phyloP scores from a whole-genome alignment of 495 filamentous ascomycete genomes.

The Aspergillus carlsbadensis region DNA sequence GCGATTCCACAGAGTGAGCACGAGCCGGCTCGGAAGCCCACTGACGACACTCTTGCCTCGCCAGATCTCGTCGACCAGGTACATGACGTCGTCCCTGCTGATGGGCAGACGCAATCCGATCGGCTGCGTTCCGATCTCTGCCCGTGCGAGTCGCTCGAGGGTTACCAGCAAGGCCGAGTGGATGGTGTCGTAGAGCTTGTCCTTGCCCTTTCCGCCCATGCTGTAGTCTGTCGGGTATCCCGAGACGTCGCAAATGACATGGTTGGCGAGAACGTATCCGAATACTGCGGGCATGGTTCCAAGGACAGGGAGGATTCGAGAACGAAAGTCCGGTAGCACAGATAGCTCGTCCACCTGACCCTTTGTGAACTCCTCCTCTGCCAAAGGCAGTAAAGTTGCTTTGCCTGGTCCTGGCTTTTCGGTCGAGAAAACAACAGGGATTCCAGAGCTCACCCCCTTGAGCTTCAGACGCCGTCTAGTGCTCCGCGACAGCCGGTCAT shows the following conservation, averaged over 20 bases:
- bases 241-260: conserved; percentile 82
- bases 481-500: conserved; percentile 84
- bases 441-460: conserved; percentile 78
- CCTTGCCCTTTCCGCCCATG: conserved; percentile 68
- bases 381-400: conserved; percentile 79
- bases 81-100: conserved; percentile 75
- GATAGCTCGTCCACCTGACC: conserved; percentile 86
- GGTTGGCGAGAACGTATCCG: conserved; percentile 85
- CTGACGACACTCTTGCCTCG: conserved; percentile 80
- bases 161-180: conserved; percentile 67
- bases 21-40: conserved; percentile 73
- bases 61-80: conserved; percentile 87
- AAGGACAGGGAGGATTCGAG: conserved; percentile 88
- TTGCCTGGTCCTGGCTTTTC: conserved; percentile 92
- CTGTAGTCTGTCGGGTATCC: conserved; percentile 86
- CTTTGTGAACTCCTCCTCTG: conserved; percentile 85
- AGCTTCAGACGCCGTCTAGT: conserved; percentile 77
- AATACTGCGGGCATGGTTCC: conserved; percentile 98
- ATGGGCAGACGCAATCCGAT: conserved; percentile 75
- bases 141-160: conserved; percentile 68
- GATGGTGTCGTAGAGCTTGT: conserved; percentile 88
- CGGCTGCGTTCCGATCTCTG: conserved; percentile 56
- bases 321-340: conserved; percentile 86
- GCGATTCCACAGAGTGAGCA: conserved; percentile 71
- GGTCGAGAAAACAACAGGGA: conserved; percentile 89